Evolutionary conservation across 2,329 filamentous ascomycete genomes (phyloP), one percentile per base, ranked within the genome.

Genomic region (Clarireedia homoeocarpa): DNA sequence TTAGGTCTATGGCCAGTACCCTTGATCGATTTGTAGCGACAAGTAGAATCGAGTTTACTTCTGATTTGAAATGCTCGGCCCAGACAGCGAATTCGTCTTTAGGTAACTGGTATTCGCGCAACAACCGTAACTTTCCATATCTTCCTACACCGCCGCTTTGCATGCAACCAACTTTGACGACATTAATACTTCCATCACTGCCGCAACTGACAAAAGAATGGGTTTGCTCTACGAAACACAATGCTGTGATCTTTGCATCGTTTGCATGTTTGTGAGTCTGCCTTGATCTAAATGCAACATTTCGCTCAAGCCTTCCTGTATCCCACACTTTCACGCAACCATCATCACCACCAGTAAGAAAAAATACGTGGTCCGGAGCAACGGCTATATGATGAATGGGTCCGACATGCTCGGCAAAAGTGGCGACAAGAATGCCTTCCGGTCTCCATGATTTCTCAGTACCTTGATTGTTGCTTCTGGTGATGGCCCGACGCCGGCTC

Each of bases 311-410:
- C 24, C 94, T 82, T 26, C 84, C 85, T 26, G 90, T 87, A 72
- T 99, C 94, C 94, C 94, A 99, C 5, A 99, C 80, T 67, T 89
- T 95, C 56, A 96, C 89, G 6, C 82, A 84, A 2, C 94, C 89
- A 71, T 99, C 94, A 66, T 96, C 89, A 9, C 91, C 92, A 6
- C 85, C 92, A 0, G 94, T 97, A 56, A 96, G 80, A 71, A 99
- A 99, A 73, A 99, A 99, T 4, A 85, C 75, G 69, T 99, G 92
- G 67, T 99, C 94, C 0, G 92, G 90, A 1, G 94, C 86, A 6
- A 90, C 82, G 2, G 88, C 77, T 10, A 97, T 82, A 9, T 91
- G 83, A 66, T 88, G 96, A 61, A 97, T 83, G 6, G 89, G 82
- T 0, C 84, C 89, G 27, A 79, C 84, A 68, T 99, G 94, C 69